Conservation (phyloP, 2,329 filamentous ascomycete species). For the Aspergillus sp. region DNA sequence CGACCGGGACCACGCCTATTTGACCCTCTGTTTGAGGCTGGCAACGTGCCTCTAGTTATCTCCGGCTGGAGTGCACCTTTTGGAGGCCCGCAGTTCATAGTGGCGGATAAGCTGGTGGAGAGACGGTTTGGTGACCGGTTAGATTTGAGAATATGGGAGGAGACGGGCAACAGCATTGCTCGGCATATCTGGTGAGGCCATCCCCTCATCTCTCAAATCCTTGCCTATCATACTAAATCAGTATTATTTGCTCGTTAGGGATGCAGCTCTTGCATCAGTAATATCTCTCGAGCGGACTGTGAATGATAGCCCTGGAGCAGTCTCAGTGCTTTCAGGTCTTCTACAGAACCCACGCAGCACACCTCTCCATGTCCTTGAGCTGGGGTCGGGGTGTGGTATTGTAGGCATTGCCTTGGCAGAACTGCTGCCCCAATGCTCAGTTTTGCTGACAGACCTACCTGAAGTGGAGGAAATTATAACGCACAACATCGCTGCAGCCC, state of each 20-base stretch:
- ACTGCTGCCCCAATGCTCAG: constrained; percentile 43
- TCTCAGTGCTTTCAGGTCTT: constrained; percentile 24
- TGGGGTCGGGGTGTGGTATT: constrained; percentile 61
- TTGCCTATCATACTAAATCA: constrained; percentile 7
- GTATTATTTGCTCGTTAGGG: constrained; percentile 31
- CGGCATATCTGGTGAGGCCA: constrained; percentile 57
- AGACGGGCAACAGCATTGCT: constrained; percentile 65
- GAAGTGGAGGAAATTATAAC: constrained; percentile 55
- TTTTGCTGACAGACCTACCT: constrained; percentile 57
- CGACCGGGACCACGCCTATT: constrained; percentile 5
- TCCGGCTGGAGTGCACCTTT: constrained; percentile 48
- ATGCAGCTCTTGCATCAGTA: constrained; percentile 52
- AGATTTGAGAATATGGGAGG: constrained; percentile 53
- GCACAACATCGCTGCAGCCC: constrained; percentile 45
- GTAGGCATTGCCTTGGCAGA: constrained; percentile 57
- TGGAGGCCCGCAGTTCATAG: constrained; percentile 32
- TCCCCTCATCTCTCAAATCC: not conserved
- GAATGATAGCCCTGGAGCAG: constrained; percentile 15
- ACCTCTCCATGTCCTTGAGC: constrained; percentile 49
- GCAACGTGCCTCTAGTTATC: constrained; percentile 40
- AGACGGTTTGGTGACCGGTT: constrained; percentile 42
- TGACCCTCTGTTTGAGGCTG: constrained; percentile 15
- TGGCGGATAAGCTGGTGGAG: constrained; percentile 47
- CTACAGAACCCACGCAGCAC: constrained; percentile 20
- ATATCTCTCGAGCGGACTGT: constrained; percentile 44